Base-by-base conservation (phyloP, 495 filamentous ascomycete species). In the Sporormia fimetaria region DNA sequence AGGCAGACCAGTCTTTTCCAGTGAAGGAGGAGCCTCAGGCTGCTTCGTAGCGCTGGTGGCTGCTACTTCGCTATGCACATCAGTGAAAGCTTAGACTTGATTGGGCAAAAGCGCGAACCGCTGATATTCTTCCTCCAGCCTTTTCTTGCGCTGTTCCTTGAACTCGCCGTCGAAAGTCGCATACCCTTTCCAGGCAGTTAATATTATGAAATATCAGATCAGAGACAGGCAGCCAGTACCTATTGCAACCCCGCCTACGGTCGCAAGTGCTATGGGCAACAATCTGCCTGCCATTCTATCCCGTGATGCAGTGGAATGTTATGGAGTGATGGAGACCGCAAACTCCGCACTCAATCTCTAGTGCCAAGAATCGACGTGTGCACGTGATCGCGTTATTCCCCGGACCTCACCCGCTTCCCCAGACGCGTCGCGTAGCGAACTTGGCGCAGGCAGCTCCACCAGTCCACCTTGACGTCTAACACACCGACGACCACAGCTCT, bases 41-140 rank as follows among this genome's bases (percentile, higher is more conserved):
- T n/a, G n/a, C n/a, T n/a, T 4, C 18, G 21, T 27, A 21, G 18
- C 4, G 34, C 21, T 16, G 34, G 9, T 37, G 20, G 18, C 29
- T 4, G 24, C 37, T 10, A 16, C 20, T 3, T 12, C 21, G 21
- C 20, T 33, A 26, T 21, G 16, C 9, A 15, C 14, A 32, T 35
- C 18, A 25, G 24, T 26, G 23, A 30, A 30, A 20, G 31, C 15
- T 20, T 14, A 34, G 3, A 18, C 8, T 14, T 2, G 4, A n/a
- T 31, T 21, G 15, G 38, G 27, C n/a, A 22, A 33, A 3, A 14
- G 9, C 6, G 17, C 37, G 2, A 21, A 45, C 47, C 37, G 40
- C 30, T 40, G 18, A 25, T 52, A 40, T 20, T 52, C 49, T 23
- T 54, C 41, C 25, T 42, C 42, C 3, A 54, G 22, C 12, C 25